Percentiles rank a stretch among this genome's conserved stretches.
Conservation (phyloP, 2,329 filamentous ascomycete genomes). For the Leptographium wingfieldii region DNA sequence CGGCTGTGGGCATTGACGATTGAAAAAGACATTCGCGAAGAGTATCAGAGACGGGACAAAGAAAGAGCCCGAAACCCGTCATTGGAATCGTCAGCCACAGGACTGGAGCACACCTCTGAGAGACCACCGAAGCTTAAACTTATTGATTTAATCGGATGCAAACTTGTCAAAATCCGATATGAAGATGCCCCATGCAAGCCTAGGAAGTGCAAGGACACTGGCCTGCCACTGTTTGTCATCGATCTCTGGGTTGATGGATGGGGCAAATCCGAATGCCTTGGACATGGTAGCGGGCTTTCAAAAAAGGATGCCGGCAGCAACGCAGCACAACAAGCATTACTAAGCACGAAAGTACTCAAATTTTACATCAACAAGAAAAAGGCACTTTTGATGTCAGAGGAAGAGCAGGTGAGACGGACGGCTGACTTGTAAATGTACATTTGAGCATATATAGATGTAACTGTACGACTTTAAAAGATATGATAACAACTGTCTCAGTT, state of each 20-base stretch:
- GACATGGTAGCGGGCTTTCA: conserved; percentile 47
- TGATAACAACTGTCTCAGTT: neutral
- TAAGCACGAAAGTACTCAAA: conserved; percentile 52
- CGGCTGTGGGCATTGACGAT: conserved; percentile 60
- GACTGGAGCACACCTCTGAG: neutral
- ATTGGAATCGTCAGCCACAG: neutral
- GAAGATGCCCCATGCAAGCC: conserved; percentile 39
- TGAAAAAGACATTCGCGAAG: conserved; percentile 35
- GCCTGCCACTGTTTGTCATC: conserved; percentile 47
- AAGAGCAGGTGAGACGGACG: conserved; percentile 7
- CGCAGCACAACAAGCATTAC: conserved; percentile 51
- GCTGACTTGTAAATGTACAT: neutral
- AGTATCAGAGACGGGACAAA: conserved; percentile 20
- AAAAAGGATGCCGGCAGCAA: conserved; percentile 59
- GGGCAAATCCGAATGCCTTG: conserved; percentile 51
- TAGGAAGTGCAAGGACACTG: conserved; percentile 39
- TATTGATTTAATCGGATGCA: conserved; percentile 37
- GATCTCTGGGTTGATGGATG: conserved; percentile 55
- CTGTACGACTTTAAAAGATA: neutral
- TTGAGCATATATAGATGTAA: neutral
- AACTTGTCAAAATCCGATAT: conserved; percentile 49
- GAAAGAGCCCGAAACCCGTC: neutral
- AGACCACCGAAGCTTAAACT: conserved; percentile 39
- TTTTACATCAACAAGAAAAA: conserved; percentile 34
- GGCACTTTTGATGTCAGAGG: conserved; percentile 24